Percentiles rank a stretch among this genome's conserved stretches.
phyloP scores from a whole-genome alignment of 2,329 filamentous ascomycete species.

The Domatiomyces catenatus region DNA sequence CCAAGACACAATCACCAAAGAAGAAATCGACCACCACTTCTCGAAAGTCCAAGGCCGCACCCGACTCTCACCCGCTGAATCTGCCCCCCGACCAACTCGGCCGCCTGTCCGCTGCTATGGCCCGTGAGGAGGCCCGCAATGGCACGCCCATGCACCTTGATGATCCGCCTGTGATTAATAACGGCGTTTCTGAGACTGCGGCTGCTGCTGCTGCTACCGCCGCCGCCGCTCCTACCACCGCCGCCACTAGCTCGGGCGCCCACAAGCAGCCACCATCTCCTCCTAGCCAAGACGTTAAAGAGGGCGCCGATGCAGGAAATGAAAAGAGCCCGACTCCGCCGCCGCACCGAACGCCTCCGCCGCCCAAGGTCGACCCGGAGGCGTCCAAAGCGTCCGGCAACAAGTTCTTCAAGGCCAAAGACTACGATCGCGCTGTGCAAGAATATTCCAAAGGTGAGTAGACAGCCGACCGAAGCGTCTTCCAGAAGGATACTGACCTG shows the following conservation, averaged over 20 bases:
- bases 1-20: neutral
- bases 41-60: slow-evolving; percentile 18
- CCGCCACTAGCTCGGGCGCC: no score
- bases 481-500: slow-evolving; percentile 7
- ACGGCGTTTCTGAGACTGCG: slow-evolving; percentile 8
- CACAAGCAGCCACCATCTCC: neutral
- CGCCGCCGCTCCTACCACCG: no score
- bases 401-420: slow-evolving; percentile 89
- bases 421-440: slow-evolving; percentile 73
- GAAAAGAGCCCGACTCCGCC: slow-evolving; percentile 32
- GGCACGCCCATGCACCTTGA: slow-evolving; percentile 60
- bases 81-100: slow-evolving; percentile 77
- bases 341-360: slow-evolving; percentile 32
- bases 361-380: slow-evolving; percentile 60
- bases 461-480: neutral
- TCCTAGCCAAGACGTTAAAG: slow-evolving; percentile 11
- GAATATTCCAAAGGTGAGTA: slow-evolving; percentile 84
- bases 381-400: slow-evolving; percentile 85
- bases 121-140: slow-evolving; percentile 29
- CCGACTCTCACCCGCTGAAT: slow-evolving; percentile 72
- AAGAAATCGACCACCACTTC: neutral
- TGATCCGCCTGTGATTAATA: slow-evolving; percentile 5
- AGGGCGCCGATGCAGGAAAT: slow-evolving; percentile 21
- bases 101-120: slow-evolving; percentile 45
- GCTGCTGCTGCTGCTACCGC: neutral